A percentile compares a stretch with the other conserved stretches of the same genome.
These are phyloP conservation scores for Paramyrothecium roridum DNA, from an alignment of 2,329 filamentous ascomycete species.

Conservation along the genomic window DNA sequence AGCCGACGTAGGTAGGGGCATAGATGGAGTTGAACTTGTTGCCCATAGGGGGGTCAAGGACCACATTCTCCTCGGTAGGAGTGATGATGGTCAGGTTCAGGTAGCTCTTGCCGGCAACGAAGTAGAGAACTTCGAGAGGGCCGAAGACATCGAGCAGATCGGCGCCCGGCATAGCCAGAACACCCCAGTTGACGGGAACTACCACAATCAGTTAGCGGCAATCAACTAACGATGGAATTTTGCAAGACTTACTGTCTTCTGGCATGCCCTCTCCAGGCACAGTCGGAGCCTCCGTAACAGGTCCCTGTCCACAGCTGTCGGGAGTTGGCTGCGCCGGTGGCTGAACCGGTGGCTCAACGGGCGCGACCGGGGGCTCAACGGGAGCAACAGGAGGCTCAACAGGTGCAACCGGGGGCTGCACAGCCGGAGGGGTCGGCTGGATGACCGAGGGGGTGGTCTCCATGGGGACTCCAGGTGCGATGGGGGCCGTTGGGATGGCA, in stretches of 20 bases:
- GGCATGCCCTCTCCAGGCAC: too few species aligned
- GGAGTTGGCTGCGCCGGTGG: too few species aligned
- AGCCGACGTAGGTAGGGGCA: constrained; percentile 1
- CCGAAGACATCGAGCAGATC: constrained; percentile 17
- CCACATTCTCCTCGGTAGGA: background rate
- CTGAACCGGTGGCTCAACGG: too few species aligned
- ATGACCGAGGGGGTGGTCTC: background rate
- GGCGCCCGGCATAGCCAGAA: constrained; percentile 12
- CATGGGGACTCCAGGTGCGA: background rate
- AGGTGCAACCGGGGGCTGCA: too few species aligned
- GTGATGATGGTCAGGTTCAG: constrained; percentile 5
- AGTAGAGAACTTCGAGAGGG: constrained; percentile 14
- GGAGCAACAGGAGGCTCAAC: too few species aligned
- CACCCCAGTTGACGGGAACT: constrained; percentile 9
- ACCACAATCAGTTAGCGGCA: background rate
- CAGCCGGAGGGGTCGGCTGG: too few species aligned
- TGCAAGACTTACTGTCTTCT: background rate
- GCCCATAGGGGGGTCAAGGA: background rate
- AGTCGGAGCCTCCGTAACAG: too few species aligned
- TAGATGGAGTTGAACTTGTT: constrained; percentile 5
- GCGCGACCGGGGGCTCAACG: too few species aligned
- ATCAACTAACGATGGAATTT: background rate
- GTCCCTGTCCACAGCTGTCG: too few species aligned
- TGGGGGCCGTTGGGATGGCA: background rate
- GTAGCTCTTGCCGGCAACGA: constrained; percentile 8